Evolutionary conservation across 106 monocot species (phyloP).

Genomic region (Chionographis japonica): DNA sequence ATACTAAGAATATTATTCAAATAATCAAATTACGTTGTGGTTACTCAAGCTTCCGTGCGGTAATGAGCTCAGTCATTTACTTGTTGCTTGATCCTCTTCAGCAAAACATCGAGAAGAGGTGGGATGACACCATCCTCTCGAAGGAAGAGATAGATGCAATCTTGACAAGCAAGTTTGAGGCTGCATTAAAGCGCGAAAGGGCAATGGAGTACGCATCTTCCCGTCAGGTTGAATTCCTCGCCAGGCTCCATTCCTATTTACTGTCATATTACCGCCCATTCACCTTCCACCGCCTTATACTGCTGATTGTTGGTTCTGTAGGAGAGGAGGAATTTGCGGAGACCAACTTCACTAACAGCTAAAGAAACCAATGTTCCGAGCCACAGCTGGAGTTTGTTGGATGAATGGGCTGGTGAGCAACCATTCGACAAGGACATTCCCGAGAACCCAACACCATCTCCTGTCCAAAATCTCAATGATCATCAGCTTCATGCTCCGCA

Average conservation of each 20-base stretch:
- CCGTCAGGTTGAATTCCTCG: slow-evolving; percentile 31
- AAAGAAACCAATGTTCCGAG: slow-evolving; percentile 19
- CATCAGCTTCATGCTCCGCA: slow-evolving; percentile 4
- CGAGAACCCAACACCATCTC: slow-evolving; percentile 15
- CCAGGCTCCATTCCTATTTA: not conserved
- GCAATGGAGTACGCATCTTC: slow-evolving; percentile 61
- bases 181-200: slow-evolving; percentile 52
- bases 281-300: not conserved
- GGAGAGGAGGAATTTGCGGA: slow-evolving; percentile 29
- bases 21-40: too few species aligned
- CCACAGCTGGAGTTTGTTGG: slow-evolving; percentile 64
- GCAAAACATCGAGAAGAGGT: slow-evolving; percentile 25
- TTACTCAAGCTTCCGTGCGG: too few species aligned
- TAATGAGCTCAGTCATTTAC: not conserved
- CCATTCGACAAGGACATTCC: slow-evolving; percentile 33
- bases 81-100: not conserved
- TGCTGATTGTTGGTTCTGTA: slow-evolving; percentile 7
- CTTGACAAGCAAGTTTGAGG: slow-evolving; percentile 40
- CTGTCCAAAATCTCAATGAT: not conserved
- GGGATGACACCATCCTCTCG: slow-evolving; percentile 59
- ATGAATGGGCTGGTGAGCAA: slow-evolving; percentile 57
- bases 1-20: too few species aligned
- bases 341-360: slow-evolving; percentile 17
- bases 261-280: not conserved
- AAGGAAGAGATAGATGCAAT: slow-evolving; percentile 51